Base-by-base conservation (phyloP, 1,284 basidiomycete genomes). In the Ustilago loliicola region DNA sequence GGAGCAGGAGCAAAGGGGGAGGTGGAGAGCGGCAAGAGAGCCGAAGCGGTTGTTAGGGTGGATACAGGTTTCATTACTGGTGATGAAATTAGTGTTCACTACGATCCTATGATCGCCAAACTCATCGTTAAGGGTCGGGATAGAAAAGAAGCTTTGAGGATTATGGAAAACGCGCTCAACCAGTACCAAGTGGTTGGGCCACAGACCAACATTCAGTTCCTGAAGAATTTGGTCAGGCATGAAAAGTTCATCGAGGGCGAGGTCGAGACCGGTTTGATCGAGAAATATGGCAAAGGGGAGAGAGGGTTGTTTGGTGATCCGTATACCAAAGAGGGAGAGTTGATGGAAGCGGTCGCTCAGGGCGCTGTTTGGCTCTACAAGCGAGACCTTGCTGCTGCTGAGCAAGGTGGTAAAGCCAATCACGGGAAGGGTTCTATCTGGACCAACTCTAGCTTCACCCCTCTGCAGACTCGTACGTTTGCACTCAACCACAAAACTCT, bases 51-150 rank as follows among this genome's bases (percentile, higher is more conserved):
- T n/a, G 89, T 96, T 40, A 90, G 95, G 15, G 90, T 97, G n/a
- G 95, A 97, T 85, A 94, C 96, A 81, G 95, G 95, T 0, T 95
- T 97, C 86, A 89, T 88, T 4, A 90, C 92, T 82, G 79, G 80
- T 2, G 91, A 95, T 64, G 92, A 94, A 83, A 95, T 97, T 69
- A 64, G 54, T 25, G 81, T 83, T 5, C 73, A 82, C 53, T 98
- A 98, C 86, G 95, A 98, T 82, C 94, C 95, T 0, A 93, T 97
- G 92, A 96, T 96, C 72, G 92, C 94, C 30, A 95, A 95, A 80
- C 91, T 97, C n/a, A 92, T 97, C 48, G 94, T 94, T 10, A 93
- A 95, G 80, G 95, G 93, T 13, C 88, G 91, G 40, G 93, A 96
- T 86, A 90, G 95, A n/a, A 91, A 90, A 2, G 93, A 95, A 83